phyloP scores from a whole-genome alignment of 1,284 basidiomycete genomes.

The Microbotryum intermedium region DNA sequence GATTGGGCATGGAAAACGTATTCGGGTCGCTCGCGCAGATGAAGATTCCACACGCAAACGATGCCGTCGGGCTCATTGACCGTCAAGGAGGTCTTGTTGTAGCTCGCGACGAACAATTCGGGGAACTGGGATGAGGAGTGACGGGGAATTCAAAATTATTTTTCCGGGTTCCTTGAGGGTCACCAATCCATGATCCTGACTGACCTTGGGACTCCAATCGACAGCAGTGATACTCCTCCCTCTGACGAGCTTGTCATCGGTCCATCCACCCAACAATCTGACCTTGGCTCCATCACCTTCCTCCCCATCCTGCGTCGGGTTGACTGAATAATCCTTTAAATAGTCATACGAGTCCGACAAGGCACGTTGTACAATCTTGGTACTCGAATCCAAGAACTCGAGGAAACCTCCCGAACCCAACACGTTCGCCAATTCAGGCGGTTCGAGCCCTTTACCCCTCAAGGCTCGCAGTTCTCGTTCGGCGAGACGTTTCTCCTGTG shows the following conservation, averaged over 20 bases:
- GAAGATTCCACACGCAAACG: constrained; percentile 95
- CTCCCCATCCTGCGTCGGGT: constrained; percentile 41
- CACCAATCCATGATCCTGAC: constrained; percentile 16
- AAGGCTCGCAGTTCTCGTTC: constrained; percentile 66
- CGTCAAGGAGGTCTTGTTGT: constrained; percentile 88
- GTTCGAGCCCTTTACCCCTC: constrained; percentile 73
- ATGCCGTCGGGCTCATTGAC: constrained; percentile 92
- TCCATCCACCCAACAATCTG: constrained; percentile 55
- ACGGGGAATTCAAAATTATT: neutral
- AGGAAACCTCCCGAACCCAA: constrained; percentile 77
- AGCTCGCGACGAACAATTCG: constrained; percentile 86
- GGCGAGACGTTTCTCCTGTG: constrained; percentile 71
- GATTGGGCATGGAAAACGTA: constrained; percentile 98
- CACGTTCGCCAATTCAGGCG: constrained; percentile 72
- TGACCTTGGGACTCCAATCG: constrained; percentile 92
- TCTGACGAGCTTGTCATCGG: constrained; percentile 75
- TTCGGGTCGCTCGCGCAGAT: constrained; percentile 87
- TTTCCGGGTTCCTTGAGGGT: too few species aligned
- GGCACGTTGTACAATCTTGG: constrained; percentile 91
- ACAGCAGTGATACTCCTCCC: constrained; percentile 90
- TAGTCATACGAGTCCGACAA: constrained; percentile 94
- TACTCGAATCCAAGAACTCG: constrained; percentile 89
- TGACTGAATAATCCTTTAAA: constrained; percentile 82
- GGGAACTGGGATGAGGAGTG: constrained; percentile 60
- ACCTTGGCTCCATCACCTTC: constrained; percentile 13